These are phyloP conservation scores for Candida nitratophila DNA, from an alignment of 805 yeast species.

Conservation along the genomic window DNA sequence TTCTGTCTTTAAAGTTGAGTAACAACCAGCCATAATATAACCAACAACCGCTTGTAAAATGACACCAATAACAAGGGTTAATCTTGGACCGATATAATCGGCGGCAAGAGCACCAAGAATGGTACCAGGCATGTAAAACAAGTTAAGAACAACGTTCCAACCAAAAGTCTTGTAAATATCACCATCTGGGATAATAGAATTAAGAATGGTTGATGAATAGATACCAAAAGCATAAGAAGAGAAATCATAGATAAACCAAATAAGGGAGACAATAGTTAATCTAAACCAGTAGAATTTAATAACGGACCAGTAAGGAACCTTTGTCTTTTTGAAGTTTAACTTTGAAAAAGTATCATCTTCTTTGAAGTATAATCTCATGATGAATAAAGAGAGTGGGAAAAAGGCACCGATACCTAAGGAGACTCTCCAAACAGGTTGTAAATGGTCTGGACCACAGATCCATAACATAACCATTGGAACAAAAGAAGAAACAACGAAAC, in stretches of 20 bases:
- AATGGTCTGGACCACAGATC: slow-evolving; percentile 67
- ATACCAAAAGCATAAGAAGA: slow-evolving; percentile 82
- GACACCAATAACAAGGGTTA: slow-evolving; percentile 67
- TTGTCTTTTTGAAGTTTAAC: slow-evolving; percentile 56
- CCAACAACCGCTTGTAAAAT: slow-evolving; percentile 72
- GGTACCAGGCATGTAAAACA: slow-evolving; percentile 88
- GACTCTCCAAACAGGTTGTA: slow-evolving; percentile 86
- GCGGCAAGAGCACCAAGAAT: slow-evolving; percentile 77
- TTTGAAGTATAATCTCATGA: slow-evolving; percentile 66
- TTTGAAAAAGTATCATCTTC: slow-evolving; percentile 70
- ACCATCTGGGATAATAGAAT: slow-evolving; percentile 47
- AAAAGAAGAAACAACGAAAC: slow-evolving; percentile 77
- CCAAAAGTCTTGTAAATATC: slow-evolving; percentile 74
- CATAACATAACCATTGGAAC: slow-evolving; percentile 82
- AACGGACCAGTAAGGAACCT: slow-evolving; percentile 60
- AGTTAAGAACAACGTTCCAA: slow-evolving; percentile 85
- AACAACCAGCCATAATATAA: slow-evolving; percentile 72
- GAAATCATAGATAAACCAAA: slow-evolving; percentile 93
- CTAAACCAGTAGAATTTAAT: slow-evolving; percentile 84
- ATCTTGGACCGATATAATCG: slow-evolving; percentile 90
- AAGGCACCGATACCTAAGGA: slow-evolving; percentile 87
- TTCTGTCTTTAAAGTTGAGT: slow-evolving; percentile 45
- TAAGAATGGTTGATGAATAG: slow-evolving; percentile 68
- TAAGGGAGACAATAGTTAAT: slow-evolving; percentile 56
- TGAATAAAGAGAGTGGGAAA: slow-evolving; percentile 73